These are phyloP conservation scores for Jatropha multifida DNA, from an alignment of 441 rosid species.

Conservation along the genomic window DNA sequence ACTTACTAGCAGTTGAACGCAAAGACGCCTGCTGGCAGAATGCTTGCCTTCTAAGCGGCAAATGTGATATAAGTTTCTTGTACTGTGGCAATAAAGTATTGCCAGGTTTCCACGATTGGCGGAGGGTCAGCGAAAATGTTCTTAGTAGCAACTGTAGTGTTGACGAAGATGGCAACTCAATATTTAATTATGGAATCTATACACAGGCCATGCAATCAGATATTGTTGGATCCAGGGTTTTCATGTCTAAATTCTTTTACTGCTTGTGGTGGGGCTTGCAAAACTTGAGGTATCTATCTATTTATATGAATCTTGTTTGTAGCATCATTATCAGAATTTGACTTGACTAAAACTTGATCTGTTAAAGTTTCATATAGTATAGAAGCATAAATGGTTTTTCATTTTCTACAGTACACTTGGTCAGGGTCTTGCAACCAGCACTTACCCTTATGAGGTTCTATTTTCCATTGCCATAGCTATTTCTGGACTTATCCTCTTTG, in stretches of 20 bases:
- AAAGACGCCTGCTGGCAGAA: conserved; percentile 67
- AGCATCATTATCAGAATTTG: not conserved
- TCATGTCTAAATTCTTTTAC: conserved; percentile 66
- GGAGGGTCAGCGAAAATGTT: conserved; percentile 37
- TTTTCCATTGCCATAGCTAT: conserved; percentile 84
- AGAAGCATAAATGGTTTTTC: conserved; percentile 7
- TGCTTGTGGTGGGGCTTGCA: conserved; percentile 98
- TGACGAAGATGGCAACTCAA: conserved; percentile 27
- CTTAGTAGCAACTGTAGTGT: conserved; percentile 43
- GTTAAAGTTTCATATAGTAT: not conserved
- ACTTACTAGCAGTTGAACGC: conserved; percentile 77
- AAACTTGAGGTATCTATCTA: conserved; percentile 61
- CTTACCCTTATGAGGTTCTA: conserved; percentile 67
- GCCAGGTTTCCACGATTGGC: conserved; percentile 49
- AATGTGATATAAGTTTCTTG: conserved; percentile 47
- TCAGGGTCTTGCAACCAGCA: conserved; percentile 86
- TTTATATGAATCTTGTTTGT: not conserved
- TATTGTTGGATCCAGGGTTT: conserved; percentile 49
- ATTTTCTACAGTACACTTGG: conserved; percentile 62
- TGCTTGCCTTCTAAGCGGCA: conserved; percentile 48
- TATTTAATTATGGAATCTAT: conserved; percentile 73
- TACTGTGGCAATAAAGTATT: conserved; percentile 64
- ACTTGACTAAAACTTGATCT: not conserved
- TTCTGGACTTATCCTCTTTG: conserved; percentile 79
- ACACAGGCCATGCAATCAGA: conserved; percentile 67